Evolutionary conservation across 2,329 filamentous ascomycete species (phyloP).

Genomic region (Simplicillium aogashimaense): DNA sequence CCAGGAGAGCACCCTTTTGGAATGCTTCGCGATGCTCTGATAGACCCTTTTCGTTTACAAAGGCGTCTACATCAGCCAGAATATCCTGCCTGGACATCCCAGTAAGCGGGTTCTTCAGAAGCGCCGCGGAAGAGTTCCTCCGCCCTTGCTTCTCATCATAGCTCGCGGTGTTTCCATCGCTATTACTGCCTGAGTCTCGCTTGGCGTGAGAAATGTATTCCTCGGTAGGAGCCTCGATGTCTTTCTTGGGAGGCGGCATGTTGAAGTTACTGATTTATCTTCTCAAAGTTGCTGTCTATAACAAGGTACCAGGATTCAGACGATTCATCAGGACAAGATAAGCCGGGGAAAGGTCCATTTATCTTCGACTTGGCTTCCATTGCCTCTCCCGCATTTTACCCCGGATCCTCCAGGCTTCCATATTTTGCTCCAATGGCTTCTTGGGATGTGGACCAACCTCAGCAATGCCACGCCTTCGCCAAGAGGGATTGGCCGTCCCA

Average conservation of each 20-base stretch:
- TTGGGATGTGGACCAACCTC: too few species aligned
- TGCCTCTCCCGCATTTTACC: too few species aligned
- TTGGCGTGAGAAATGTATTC: neutral
- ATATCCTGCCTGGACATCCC: constrained; percentile 18
- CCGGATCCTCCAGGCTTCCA: too few species aligned
- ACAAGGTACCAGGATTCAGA: too few species aligned
- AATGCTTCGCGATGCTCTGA: constrained; percentile 31
- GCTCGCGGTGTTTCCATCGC: constrained; percentile 1
- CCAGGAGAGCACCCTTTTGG: constrained; percentile 39
- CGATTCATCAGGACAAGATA: too few species aligned
- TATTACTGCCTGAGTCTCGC: neutral
- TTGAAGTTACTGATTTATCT: too few species aligned
- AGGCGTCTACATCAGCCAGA: constrained; percentile 23
- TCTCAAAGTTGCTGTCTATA: too few species aligned
- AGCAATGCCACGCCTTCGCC: too few species aligned
- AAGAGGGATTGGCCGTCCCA: too few species aligned
- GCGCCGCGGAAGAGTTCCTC: constrained; percentile 13
- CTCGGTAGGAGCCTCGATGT: constrained; percentile 1
- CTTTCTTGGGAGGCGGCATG: neutral
- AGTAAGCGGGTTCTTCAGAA: constrained; percentile 19
- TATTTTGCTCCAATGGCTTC: too few species aligned
- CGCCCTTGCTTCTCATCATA: constrained; percentile 8
- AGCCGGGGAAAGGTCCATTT: too few species aligned
- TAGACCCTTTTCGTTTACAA: constrained; percentile 23
- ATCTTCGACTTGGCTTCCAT: too few species aligned